Percentiles rank a stretch among this genome's conserved stretches.
These are phyloP conservation scores for Dactylellina drechsleri DNA, from an alignment of 2,329 filamentous ascomycete species.

Conservation along the genomic window DNA sequence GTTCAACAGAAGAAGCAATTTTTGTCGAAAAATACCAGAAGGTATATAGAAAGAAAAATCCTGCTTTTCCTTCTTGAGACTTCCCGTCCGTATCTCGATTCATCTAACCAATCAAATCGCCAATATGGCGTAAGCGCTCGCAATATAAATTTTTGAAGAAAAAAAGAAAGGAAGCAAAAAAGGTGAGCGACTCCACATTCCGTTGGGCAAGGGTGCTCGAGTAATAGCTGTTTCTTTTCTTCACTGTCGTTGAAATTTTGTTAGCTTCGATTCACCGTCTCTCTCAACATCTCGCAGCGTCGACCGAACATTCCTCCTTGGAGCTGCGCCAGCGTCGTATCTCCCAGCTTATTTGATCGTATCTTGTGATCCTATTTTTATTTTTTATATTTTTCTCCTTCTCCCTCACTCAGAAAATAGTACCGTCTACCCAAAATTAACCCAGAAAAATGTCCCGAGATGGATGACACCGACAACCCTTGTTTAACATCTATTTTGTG, in stretches of 20 bases:
- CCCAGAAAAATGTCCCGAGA: conserved; percentile 53
- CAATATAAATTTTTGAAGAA: conserved; percentile 36
- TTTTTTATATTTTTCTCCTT: conserved; percentile 24
- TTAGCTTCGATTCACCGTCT: conserved; percentile 31
- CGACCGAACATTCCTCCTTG: conserved; percentile 11
- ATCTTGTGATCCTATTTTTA: conserved; percentile 50
- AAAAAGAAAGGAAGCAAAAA: conserved; percentile 1
- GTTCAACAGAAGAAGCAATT: conserved; percentile 18
- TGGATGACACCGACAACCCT: conserved; percentile 49
- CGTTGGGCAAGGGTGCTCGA: conserved; percentile 50
- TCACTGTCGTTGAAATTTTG: conserved; percentile 17
- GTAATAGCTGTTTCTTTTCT: conserved; percentile 20
- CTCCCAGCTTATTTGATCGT: conserved; percentile 14
- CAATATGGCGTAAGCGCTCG: conserved; percentile 55
- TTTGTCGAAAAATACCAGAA: conserved; percentile 6
- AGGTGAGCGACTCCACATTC: conserved; percentile 53
- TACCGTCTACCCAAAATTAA: conserved; percentile 51
- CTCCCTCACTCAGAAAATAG: conserved; percentile 12
- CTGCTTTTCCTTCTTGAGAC: conserved; percentile 34
- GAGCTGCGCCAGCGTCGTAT: conserved; percentile 41
- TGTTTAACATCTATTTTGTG: conserved; percentile 16
- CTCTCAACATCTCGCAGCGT: conserved; percentile 22
- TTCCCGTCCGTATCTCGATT: conserved; percentile 52
- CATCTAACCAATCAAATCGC: conserved; percentile 49
- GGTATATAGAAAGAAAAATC: conserved; percentile 23